phyloP scores from a whole-genome alignment of 1,139 yeast species.

The Taiozyma onychis region DNA sequence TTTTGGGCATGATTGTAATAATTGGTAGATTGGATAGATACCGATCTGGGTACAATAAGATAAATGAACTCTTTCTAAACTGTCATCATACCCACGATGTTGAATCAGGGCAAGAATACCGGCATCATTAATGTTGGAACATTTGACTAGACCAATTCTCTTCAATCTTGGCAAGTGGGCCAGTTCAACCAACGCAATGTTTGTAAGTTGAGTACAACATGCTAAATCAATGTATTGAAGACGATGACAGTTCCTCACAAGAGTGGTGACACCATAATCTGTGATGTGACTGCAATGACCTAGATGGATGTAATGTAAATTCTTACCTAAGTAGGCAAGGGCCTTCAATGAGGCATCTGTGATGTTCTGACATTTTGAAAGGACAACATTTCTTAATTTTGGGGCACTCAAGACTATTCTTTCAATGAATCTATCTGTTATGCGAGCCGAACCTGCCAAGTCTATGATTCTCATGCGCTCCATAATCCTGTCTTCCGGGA shows the following conservation, averaged over 20 bases:
- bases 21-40: slow-evolving; percentile 61
- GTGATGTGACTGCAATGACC: slow-evolving; percentile 94
- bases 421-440: slow-evolving; percentile 77
- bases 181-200: slow-evolving; percentile 73
- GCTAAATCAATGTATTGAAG: slow-evolving; percentile 93
- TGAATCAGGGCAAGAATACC: slow-evolving; percentile 78
- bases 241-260: slow-evolving; percentile 76
- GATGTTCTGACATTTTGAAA: slow-evolving; percentile 84
- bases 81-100: slow-evolving; percentile 65
- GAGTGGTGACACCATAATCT: slow-evolving; percentile 74
- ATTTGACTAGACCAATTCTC: slow-evolving; percentile 90
- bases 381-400: slow-evolving; percentile 75
- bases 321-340: slow-evolving; percentile 68
- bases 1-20: slow-evolving; percentile 77
- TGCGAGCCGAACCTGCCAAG: slow-evolving; percentile 76
- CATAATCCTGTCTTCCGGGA: slow-evolving; percentile 24
- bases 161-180: slow-evolving; percentile 75
- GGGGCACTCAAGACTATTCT: slow-evolving; percentile 76
- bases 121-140: slow-evolving; percentile 80
- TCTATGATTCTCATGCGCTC: slow-evolving; percentile 70
- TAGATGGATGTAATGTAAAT: slow-evolving; percentile 82
- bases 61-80: slow-evolving; percentile 86
- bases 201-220: slow-evolving; percentile 87
- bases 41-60: slow-evolving; percentile 85
- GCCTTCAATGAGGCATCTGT: slow-evolving; percentile 80